These are phyloP conservation scores for Chalciporus sp. DNA, from an alignment of 1,284 basidiomycete species.

Conservation along the genomic window DNA sequence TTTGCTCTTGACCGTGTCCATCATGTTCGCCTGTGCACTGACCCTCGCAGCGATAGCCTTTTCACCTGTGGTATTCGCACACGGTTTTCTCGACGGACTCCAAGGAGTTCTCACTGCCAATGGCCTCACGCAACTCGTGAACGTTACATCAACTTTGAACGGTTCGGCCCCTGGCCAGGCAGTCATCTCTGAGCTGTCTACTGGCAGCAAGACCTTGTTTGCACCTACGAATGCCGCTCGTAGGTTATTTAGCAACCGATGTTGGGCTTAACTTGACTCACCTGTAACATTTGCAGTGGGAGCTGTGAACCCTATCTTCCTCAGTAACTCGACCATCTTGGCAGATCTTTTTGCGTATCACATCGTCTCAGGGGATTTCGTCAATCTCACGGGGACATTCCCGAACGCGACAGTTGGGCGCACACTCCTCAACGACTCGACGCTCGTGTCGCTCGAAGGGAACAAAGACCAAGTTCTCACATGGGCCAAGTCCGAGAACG, in stretches of 20 bases:
- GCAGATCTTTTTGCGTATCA: constrained; percentile 63
- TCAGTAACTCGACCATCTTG: constrained; percentile 41
- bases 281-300: constrained; percentile 11
- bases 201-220: constrained; percentile 47
- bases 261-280: background rate
- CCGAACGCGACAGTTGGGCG: constrained; percentile 65
- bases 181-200: constrained; percentile 44
- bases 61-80: constrained; percentile 15
- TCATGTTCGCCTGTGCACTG: constrained; percentile 21
- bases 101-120: constrained; percentile 34
- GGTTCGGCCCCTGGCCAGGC: constrained; percentile 43
- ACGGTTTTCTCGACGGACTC: constrained; percentile 37
- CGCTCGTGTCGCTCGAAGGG: constrained; percentile 55
- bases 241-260: constrained; percentile 25
- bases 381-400: constrained; percentile 40
- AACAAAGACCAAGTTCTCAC: constrained; percentile 64
- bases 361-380: constrained; percentile 56
- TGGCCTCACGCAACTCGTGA: constrained; percentile 44
- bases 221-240: constrained; percentile 52
- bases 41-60: constrained; percentile 13
- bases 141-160: constrained; percentile 41
- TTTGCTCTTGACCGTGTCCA: background rate
- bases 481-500: constrained; percentile 50
- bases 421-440: constrained; percentile 55
- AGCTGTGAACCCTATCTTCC: constrained; percentile 26